Percentiles rank a stretch among this genome's conserved stretches.
These are phyloP conservation scores for Calamus simplicifolius DNA, from an alignment of 176 grass and related monocot genomes.

Conservation along the genomic window DNA sequence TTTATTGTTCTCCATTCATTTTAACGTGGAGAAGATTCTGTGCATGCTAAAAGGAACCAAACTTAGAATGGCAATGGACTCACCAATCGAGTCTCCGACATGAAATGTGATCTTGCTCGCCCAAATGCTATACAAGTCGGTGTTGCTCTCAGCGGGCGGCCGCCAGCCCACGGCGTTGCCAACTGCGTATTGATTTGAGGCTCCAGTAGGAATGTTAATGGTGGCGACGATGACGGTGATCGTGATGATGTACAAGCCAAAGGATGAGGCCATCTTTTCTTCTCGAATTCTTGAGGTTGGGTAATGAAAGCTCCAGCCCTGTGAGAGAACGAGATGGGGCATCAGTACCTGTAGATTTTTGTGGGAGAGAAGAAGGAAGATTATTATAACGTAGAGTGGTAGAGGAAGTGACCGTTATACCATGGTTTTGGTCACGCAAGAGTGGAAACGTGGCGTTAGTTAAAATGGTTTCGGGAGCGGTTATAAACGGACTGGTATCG, in stretches of 20 bases:
- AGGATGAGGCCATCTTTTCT: constrained; percentile 14
- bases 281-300: too few relatives aligned
- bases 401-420: background rate
- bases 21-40: too few relatives aligned
- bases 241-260: background rate
- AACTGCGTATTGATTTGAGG: constrained; percentile 32
- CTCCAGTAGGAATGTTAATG: background rate
- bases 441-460: constrained; percentile 27
- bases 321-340: too few relatives aligned
- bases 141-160: constrained; percentile 28
- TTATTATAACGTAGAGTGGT: background rate
- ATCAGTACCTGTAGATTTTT: background rate
- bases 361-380: background rate
- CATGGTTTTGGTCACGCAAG: background rate
- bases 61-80: background rate
- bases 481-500: too few relatives aligned
- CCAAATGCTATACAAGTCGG: constrained; percentile 44
- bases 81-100: constrained; percentile 53
- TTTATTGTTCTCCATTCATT: too few relatives aligned
- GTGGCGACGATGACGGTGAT: background rate
- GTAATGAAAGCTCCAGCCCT: too few relatives aligned
- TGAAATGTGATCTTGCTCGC: constrained; percentile 45
- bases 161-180: constrained; percentile 60
- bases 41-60: too few relatives aligned
- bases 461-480: background rate